Conservation (phyloP, 2,329 filamentous ascomycete species). For the Botrytis sinoallii region DNA sequence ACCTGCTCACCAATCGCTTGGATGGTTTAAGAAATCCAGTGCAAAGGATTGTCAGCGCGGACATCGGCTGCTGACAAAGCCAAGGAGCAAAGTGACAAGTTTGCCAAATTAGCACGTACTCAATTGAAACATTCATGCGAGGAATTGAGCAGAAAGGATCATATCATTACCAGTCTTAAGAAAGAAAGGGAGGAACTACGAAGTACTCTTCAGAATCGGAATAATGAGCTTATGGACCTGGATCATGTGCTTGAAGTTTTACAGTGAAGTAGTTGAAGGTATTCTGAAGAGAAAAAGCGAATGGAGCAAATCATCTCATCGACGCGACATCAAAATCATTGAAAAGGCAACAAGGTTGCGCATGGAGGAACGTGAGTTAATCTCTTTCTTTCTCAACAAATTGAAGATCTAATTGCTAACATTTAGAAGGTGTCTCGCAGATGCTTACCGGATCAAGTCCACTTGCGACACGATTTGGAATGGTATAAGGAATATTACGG, state of each 20-base stretch:
- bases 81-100: background rate
- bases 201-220: background rate
- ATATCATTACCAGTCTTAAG: background rate
- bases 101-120: background rate
- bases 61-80: background rate
- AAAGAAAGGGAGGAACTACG: background rate
- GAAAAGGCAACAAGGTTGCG: background rate
- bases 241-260: background rate
- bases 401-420: background rate
- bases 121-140: background rate
- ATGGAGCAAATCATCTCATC: background rate
- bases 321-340: background rate
- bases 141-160: too few relatives aligned
- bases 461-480: background rate
- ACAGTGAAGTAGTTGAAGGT: background rate
- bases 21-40: too few relatives aligned
- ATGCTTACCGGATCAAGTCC: background rate
- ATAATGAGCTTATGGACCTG: background rate
- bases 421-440: background rate
- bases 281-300: background rate
- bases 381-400: background rate
- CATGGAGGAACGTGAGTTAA: background rate
- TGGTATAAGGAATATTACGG: slow-evolving; percentile 1
- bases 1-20: too few relatives aligned
- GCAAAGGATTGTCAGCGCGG: background rate